Evolutionary conservation across 306 rosid genomes (phyloP), one percentile per base, ranked within the genome.

Genomic region (Cucurbita ficifolia): DNA sequence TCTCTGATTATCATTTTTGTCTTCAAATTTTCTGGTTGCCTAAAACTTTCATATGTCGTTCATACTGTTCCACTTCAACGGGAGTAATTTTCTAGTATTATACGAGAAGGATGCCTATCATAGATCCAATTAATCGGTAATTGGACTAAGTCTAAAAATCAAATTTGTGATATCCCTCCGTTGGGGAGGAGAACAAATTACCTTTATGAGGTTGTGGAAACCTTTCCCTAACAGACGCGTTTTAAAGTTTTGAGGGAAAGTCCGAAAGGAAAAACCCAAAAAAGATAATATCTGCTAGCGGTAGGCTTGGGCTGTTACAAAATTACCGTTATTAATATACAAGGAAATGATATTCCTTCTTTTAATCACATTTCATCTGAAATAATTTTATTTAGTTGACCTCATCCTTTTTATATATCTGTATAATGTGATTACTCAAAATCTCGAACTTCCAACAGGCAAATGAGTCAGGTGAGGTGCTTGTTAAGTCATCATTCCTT

Each of bases 401-500:
- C 54, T 67, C 10, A 6, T 42, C 50, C 36, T 36, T 9, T 18
- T 38, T 3, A 52, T 55, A 10, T 38, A 39, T 38, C 54, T 53
- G 6, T 19, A 21, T 38, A 54, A 71, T 72, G n/a, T 52, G 50
- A 21, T 8, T 36, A 10, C 46, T 54, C 21, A 46, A 21, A 67
- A 45, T 46, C 22, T 46, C 48, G 17, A n/a, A 33, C 17, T 72
- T 54, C 18, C 52, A 70, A 77, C 94, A 95, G 99, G 83, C 78
- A 43, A 86, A 83, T 1, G 92, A 83, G 82, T 81, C 95, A 5
- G 95, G 86, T 75, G 97, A 95, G 77, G 97, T 91, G 80, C 83
- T 91, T 61, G 99, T 95, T 64, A 95, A 95, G 86, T 83, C 97
- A n/a, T 91, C 97, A 33, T 90, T 91, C 82, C 86, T 95, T 36